Evolutionary conservation across 371 early-diverging fungal species (phyloP), one percentile per base, ranked within the genome.

Genomic region (Mucor irregularis): DNA sequence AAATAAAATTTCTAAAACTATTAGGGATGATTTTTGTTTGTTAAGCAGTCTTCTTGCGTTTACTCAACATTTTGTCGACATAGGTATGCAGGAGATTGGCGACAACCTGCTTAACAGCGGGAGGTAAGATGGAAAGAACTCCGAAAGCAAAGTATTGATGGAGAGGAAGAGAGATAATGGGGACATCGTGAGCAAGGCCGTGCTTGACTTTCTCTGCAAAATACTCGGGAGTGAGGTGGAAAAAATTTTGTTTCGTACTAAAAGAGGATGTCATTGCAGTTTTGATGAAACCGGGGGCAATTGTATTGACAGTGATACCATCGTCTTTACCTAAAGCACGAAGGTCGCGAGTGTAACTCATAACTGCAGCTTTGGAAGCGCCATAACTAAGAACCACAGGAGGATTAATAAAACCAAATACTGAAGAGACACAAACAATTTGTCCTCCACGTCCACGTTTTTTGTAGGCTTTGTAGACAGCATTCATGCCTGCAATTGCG

Each of bases 361-460:
- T 52, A n/a, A 62, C 22, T 37, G 62, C 62, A 2, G 53, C 42
- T 25, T 62, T 62, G n/a, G 62, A 62, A 6, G 62, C 43, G 14
- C 48, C 49, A 40, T 62, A 62, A 19, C 43, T 31, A 5, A 62
- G 31, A 5, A 62, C 24, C 10, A 5, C 5, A 29, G 62, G 48
- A 17, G 56, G 56, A 22, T 52, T 52, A 3, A 40, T 45, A n/a
- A 52, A 62, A 9, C 47, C 62, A 25, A 31, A 47, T 13, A 51
- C 52, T 25, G 62, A 62, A 2, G 62, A 57, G 0, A 62, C 62
- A 1, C 21, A 52, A n/a, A 58, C 63, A 56, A 62, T 62, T 19
- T 62, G 58, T 3, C 63, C 57, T 42, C 57, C 57, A 25, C 37
- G 39, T 1, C 63, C 58, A 30, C 63, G 52, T 35, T 58, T 52